phyloP scores from a whole-genome alignment of 2,329 filamentous ascomycete species.

The Penicillium sp. region DNA sequence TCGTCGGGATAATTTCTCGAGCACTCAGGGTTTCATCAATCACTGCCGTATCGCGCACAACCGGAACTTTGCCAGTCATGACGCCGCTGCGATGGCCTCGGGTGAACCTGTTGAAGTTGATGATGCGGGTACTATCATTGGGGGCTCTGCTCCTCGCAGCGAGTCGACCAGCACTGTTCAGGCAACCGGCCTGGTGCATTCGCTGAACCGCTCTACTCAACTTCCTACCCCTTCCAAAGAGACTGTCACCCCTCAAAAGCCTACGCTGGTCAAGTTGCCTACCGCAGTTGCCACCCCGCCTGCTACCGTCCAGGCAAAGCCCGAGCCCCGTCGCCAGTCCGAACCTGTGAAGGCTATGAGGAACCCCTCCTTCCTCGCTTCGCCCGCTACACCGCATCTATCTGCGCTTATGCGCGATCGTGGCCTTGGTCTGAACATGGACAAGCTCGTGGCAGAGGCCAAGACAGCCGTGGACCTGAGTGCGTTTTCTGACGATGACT shows the following conservation, averaged over 20 bases:
- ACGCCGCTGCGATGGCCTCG: slow-evolving; percentile 87
- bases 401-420: slow-evolving; percentile 68
- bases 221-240: slow-evolving; percentile 37
- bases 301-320: slow-evolving; percentile 15
- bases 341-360: slow-evolving; percentile 33
- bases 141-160: slow-evolving; percentile 34
- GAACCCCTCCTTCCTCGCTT: slow-evolving; percentile 57
- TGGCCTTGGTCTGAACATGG: slow-evolving; percentile 67
- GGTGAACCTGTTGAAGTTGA: slow-evolving; percentile 80
- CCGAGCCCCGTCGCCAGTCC: slow-evolving; percentile 15
- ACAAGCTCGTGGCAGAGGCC: slow-evolving; percentile 64
- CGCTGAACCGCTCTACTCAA: slow-evolving; percentile 64
- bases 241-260: slow-evolving; percentile 30
- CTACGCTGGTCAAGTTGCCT: slow-evolving; percentile 17
- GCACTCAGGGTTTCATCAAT: slow-evolving; percentile 96
- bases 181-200: slow-evolving; percentile 64
- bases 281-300: slow-evolving; percentile 37
- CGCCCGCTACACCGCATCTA: slow-evolving; percentile 68
- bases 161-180: slow-evolving; percentile 37
- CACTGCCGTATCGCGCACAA: slow-evolving; percentile 96
- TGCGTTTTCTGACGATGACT: slow-evolving; percentile 48
- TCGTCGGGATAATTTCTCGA: slow-evolving; percentile 88
- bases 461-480: slow-evolving; percentile 49
- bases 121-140: slow-evolving; percentile 59
- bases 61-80: slow-evolving; percentile 92